A percentile compares a stretch with the other conserved stretches of the same genome.
phyloP scores from a whole-genome alignment of 140 eudicot genomes.

The Anethum foeniculum region DNA sequence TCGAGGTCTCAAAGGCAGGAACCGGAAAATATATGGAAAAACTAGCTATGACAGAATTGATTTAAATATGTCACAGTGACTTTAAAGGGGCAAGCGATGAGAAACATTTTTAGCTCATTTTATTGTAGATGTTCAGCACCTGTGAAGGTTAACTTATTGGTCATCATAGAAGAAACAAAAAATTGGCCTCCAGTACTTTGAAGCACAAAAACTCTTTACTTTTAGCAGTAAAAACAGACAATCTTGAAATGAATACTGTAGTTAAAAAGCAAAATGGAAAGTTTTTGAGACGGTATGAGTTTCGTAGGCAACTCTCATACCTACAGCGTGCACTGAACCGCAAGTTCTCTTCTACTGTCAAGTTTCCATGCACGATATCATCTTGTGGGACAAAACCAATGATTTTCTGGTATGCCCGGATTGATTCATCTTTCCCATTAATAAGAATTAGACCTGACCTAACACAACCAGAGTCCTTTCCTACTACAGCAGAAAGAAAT shows the following conservation, averaged over 20 bases:
- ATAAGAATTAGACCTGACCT: constrained; percentile 62
- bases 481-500: constrained; percentile 70
- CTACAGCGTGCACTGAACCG: constrained; percentile 89
- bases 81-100: neutral
- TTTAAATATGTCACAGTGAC: neutral
- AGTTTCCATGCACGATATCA: constrained; percentile 91
- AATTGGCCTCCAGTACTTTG: neutral
- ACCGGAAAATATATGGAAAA: neutral
- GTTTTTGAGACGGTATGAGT: neutral
- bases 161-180: neutral
- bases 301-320: constrained; percentile 24
- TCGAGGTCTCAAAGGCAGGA: neutral
- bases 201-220: neutral
- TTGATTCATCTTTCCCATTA: constrained; percentile 68
- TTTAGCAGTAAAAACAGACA: neutral
- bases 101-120: neutral
- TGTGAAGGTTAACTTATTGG: neutral
- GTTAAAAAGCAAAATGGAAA: neutral
- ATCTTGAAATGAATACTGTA: neutral
- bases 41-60: neutral
- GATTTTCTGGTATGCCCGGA: constrained; percentile 66
- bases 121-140: neutral
- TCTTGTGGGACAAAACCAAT: constrained; percentile 95
- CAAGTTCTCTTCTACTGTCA: constrained; percentile 90
- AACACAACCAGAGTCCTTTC: constrained; percentile 61